Evolutionary conservation across 2,329 filamentous ascomycete species (phyloP), one percentile per base, ranked within the genome.

Genomic region (Aureobasidium lini): DNA sequence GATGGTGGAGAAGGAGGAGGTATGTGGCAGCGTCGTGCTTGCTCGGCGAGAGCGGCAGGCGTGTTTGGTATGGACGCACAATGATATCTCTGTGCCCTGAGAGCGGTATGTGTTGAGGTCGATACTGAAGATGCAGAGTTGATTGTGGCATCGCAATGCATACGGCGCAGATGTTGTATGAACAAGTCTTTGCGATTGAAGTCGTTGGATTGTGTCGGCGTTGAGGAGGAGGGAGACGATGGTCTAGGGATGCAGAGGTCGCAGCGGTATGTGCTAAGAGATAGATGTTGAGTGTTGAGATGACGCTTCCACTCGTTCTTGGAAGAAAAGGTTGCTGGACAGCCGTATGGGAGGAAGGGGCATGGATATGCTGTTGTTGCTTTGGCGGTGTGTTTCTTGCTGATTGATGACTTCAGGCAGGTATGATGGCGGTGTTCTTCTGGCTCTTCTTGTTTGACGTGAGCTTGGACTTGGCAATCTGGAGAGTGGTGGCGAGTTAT

Each of bases 221-320:
- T n/a, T 7, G 34, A 57, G 70, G 61, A 57, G 15, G 52, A 44
- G 10, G 31, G 29, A 34, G 9, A 36, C 13, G 8, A 18, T 4
- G 37, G 49, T 9, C 42, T 53, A 2, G 49, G 96, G 73, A 85
- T 77, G 57, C 86, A 82, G 23, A 96, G 77, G 15, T 47, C 42
- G 40, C 53, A 57, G 11, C 53, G 40, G 6, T 39, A 57, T 73
- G 85, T 88, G 46, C 81, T 76, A 3, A 89, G 77, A 57, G 85
- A 82, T 16, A 96, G 77, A 69, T 97, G 93, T 69, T 95, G 88
- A 0, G 87, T 88, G 34, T 79, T 76, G 66, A 93, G 84, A 69
- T 97, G 93, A 0, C 93, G 84, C 72, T 96, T 96, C 93, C 93
- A 96, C 71, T 96, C 92, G 70, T 96, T 96, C 75, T 95, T 96